Evolutionary conservation across 306 rosid genomes (phyloP), one percentile per base, ranked within the genome.

Genomic region (Lithocarpus polystachyus): DNA sequence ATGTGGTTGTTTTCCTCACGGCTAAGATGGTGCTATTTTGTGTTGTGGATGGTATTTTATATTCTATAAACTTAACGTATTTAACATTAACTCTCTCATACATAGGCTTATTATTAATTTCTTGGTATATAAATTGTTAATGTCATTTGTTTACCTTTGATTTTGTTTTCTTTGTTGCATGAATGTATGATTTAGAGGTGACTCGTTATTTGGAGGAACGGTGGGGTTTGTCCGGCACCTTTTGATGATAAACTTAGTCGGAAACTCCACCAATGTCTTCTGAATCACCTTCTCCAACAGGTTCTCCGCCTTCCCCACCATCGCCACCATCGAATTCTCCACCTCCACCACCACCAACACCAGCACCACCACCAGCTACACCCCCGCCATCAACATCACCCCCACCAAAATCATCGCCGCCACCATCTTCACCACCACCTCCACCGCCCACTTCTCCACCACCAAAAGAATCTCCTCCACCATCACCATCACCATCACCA

Each of bases 231-330:
- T 86, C 88, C 84, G 40, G 77, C 78, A 74, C 84, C 24, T 71
- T 79, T 76, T 2, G 51, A 70, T 74, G 56, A 28, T 31, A 14
- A 65, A 60, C 20, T 62, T 73, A 29, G 52, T 81, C 59, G 82
- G 81, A 73, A 87, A 62, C 87, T 81, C 77, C 76, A 64, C 65
- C 51, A 80, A 90, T 90, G 97, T 82, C 86, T 56, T 75, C 92
- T 1, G 81, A 65, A 68, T 71, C 77, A 13, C 62, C 86, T 1
- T 23, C 83, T 3, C 79, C 84, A 0, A 53, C 90, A 0, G 84
- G 72, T 59, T 72, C 87, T 43, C 77, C 80, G 13, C 81, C 80
- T 20, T 61, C 81, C 12, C 31, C 89, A 0, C 69, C 84, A 29
- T 29, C 5, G 0, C 79, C 89, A 15, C 73, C 86, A 0, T 13